These are phyloP conservation scores for Phytophthora nicotianae DNA, from an alignment of 352 stramenopile species.

Conservation along the genomic window DNA sequence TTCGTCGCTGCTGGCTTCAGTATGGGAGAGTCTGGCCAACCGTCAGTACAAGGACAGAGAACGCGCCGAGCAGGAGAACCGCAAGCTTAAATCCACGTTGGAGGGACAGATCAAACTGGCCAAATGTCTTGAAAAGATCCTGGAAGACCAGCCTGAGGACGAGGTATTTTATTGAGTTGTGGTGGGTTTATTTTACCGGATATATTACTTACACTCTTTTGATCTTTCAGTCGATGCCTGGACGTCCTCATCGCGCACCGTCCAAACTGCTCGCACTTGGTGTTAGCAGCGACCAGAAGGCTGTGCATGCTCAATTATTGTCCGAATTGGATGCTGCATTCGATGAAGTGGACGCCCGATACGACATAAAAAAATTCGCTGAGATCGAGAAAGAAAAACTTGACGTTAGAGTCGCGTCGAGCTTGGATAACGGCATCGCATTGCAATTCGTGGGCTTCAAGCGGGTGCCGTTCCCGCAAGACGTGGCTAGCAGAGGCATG, in stretches of 20 bases:
- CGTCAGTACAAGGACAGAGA: slow-evolving; percentile 45
- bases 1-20: slow-evolving; percentile 24
- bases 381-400: slow-evolving; percentile 26
- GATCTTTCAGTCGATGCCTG: slow-evolving; percentile 11
- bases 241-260: slow-evolving; percentile 5
- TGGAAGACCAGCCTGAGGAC: slow-evolving; percentile 34
- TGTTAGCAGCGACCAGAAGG: slow-evolving; percentile 23
- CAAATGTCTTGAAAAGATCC: slow-evolving; percentile 46
- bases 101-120: slow-evolving; percentile 44
- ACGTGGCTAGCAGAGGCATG: slow-evolving; percentile 35
- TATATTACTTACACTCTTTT: slow-evolving; percentile 7
- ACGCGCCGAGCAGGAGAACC: slow-evolving; percentile 47
- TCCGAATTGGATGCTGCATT: slow-evolving; percentile 30
- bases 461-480: slow-evolving; percentile 36
- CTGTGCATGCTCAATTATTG: slow-evolving; percentile 31
- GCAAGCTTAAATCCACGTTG: slow-evolving; percentile 43
- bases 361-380: slow-evolving; percentile 25
- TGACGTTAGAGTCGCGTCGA: slow-evolving; percentile 33
- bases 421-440: slow-evolving; percentile 27
- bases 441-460: slow-evolving; percentile 41
- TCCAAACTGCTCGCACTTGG: slow-evolving; percentile 26
- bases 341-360: slow-evolving; percentile 30
- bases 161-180: slow-evolving; percentile 22
- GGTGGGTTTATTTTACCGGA: not conserved
- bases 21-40: slow-evolving; percentile 50